phyloP scores from a whole-genome alignment of 176 grass and related monocot genomes.

The Carex myosuroides region DNA sequence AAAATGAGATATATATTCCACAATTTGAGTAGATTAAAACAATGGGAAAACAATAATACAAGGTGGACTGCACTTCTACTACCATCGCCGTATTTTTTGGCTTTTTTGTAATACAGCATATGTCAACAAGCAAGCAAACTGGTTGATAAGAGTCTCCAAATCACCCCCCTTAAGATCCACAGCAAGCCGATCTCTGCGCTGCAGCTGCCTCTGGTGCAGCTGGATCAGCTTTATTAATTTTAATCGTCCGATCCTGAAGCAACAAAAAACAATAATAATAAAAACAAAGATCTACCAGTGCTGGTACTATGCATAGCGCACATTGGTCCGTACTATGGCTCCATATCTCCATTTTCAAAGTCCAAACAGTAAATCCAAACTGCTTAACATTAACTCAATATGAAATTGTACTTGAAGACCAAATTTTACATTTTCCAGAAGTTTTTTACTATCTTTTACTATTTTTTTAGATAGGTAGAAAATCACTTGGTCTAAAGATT shows the following conservation, averaged over 20 bases:
- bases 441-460: no score
- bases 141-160: neutral
- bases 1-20: slow-evolving; percentile 24
- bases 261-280: slow-evolving; percentile 6
- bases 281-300: neutral
- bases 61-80: neutral
- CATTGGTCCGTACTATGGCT: no score
- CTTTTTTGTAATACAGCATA: slow-evolving; percentile 1
- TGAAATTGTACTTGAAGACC: no score
- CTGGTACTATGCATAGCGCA: neutral
- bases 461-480: no score
- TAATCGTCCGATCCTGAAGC: slow-evolving; percentile 28
- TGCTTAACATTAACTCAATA: no score
- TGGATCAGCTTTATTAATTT: slow-evolving; percentile 27
- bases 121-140: slow-evolving; percentile 6
- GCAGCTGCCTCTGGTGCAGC: slow-evolving; percentile 2
- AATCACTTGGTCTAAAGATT: no score
- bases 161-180: neutral
- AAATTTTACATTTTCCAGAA: no score
- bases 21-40: slow-evolving; percentile 17
- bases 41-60: slow-evolving; percentile 10
- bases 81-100: neutral
- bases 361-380: no score
- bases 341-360: no score
- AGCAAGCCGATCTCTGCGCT: slow-evolving; percentile 22